Evolutionary conservation across 768 basidiomycete species (phyloP), one percentile per base, ranked within the genome.

Genomic region (Bullera alba): DNA sequence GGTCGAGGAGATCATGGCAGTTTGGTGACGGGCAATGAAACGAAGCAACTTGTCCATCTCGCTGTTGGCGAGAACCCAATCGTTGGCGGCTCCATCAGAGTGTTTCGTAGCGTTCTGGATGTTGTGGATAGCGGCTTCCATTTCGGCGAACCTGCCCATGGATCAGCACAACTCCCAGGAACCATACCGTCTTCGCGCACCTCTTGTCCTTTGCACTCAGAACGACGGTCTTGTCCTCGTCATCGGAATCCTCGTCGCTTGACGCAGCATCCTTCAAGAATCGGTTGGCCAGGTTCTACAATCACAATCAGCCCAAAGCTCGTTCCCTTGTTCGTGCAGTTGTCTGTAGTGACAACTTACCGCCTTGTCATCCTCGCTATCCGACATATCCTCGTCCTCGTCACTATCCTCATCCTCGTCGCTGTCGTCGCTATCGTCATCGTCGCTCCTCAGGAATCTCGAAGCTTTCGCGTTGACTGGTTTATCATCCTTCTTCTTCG

Each of bases 21-120:
- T 57, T 47, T 69, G 71, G 50, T 89, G 87, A 55, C 86, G 81
- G 69, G 87, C 83, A 44, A 93, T 83, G 77, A 97, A 84, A 37
- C 92, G 86, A 29, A 81, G 75, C 42, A 99, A 79, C 73, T 97
- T 97, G 76, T 99, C 95, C 73, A 92, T 95, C 74, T 97, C 95
- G 95, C 56, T 3, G 19, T 86, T 88, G 63, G 90, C 92, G 25
- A 81, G 82, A 22, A 84, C 83, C 95, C 95, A 99, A 75, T 99
- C 91, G 63, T 92, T 93, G 61, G 93, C 50, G 6, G 61, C 57
- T 22, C 61, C 61, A 36, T 57, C 42, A 4, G 54, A 38, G 43
- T 52, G 92, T 78, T 87, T 93, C 56, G 87, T 77, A 17, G 85
- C 91, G 69, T 99, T 97, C 41, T 93, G 88, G 77, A 97, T 95